phyloP scores from a whole-genome alignment of 805 yeast genomes.

The Ogataea degrootiae region DNA sequence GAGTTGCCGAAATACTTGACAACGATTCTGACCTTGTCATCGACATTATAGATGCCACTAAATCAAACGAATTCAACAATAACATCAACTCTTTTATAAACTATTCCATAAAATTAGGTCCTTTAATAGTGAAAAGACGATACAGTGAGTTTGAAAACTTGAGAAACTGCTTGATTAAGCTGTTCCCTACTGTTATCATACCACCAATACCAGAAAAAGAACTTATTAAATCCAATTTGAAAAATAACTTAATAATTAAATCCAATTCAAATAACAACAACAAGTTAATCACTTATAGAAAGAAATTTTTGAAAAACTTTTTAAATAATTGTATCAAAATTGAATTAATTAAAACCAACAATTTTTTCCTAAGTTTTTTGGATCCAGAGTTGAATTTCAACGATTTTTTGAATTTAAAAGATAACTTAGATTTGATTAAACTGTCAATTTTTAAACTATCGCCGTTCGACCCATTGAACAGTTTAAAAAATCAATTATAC shows the following conservation, averaged over 20 bases:
- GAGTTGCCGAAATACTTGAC: conserved; percentile 22
- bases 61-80: conserved; percentile 69
- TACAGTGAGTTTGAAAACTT: conserved; percentile 90
- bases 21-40: conserved; percentile 12
- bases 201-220: conserved; percentile 95
- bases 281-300: conserved; percentile 46
- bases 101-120: conserved; percentile 68
- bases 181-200: conserved; percentile 75
- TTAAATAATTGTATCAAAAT: conserved; percentile 68
- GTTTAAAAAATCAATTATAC: conserved; percentile 52
- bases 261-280: conserved; percentile 18
- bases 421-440: conserved; percentile 46
- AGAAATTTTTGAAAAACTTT: conserved; percentile 70
- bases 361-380: conserved; percentile 69
- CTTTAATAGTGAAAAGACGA: conserved; percentile 66
- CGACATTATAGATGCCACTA: conserved; percentile 73
- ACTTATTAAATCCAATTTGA: conserved; percentile 39
- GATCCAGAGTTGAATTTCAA: conserved; percentile 85
- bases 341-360: conserved; percentile 49
- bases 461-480: conserved; percentile 52
- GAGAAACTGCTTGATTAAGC: conserved; percentile 60
- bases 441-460: conserved; percentile 52
- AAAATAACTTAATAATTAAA: conserved; percentile 1
- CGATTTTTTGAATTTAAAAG: conserved; percentile 61
- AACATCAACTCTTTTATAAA: conserved; percentile 54